Evolutionary conservation across 495 filamentous ascomycete genomes (phyloP).

Genomic region (Hypoxylon perforatum): DNA sequence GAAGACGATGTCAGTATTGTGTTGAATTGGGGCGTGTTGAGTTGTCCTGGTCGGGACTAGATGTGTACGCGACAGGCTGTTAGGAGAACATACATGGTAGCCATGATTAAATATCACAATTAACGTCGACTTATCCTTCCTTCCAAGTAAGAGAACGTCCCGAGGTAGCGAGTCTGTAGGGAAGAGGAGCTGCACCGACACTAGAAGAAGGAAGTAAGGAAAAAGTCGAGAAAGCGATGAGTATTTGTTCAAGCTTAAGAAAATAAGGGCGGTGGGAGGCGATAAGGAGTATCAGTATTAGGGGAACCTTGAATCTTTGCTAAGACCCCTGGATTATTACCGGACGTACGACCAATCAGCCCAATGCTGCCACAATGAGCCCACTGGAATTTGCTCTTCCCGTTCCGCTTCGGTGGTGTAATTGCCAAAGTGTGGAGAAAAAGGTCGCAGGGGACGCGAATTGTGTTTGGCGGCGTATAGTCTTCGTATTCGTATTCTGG

Average conservation of each 20-base stretch:
- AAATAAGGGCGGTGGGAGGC: constrained; percentile 32
- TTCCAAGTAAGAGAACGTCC: constrained; percentile 12
- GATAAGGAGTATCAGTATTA: constrained; percentile 43
- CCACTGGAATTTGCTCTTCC: constrained; percentile 47
- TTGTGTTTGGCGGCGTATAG: constrained; percentile 13
- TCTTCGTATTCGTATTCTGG: constrained; percentile 43
- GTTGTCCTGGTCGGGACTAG: not conserved
- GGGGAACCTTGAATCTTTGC: constrained; percentile 9
- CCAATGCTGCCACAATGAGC: constrained; percentile 47
- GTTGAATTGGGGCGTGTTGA: not conserved
- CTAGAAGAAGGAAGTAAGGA: constrained; percentile 9
- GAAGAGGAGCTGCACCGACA: constrained; percentile 25
- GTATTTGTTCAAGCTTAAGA: constrained; percentile 37
- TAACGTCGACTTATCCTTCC: constrained; percentile 20
- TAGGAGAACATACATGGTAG: constrained; percentile 50
- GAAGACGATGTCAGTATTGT: constrained; percentile 33
- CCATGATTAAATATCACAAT: constrained; percentile 47
- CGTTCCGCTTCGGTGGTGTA: constrained; percentile 17
- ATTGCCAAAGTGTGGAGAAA: constrained; percentile 17
- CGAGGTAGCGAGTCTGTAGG: constrained; percentile 1
- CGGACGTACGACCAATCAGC: constrained; percentile 45
- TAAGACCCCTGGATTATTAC: constrained; percentile 11
- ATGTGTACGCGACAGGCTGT: no score
- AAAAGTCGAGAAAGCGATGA: constrained; percentile 20
- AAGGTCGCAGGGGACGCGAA: constrained; percentile 23